These are phyloP conservation scores for Rhinocladiella similis DNA, from an alignment of 2,329 filamentous ascomycete genomes.

Conservation along the genomic window DNA sequence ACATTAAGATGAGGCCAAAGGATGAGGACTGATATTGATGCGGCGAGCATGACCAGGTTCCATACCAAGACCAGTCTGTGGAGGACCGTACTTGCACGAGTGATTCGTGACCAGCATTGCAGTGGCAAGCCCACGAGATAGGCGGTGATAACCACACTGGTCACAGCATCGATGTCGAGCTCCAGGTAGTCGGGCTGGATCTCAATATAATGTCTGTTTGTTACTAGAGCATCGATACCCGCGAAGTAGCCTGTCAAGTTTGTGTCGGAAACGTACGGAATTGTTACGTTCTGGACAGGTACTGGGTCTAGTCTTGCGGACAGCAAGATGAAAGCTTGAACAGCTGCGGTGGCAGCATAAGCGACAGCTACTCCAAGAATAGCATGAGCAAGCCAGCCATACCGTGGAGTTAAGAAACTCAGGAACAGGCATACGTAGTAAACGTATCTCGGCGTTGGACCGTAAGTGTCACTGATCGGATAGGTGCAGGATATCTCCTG, in stretches of 20 bases:
- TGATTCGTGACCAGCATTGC: slow-evolving; percentile 36
- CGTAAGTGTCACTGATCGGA: slow-evolving; percentile 37
- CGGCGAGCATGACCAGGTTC: slow-evolving; percentile 36
- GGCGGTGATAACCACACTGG: slow-evolving; percentile 37
- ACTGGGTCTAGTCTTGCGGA: slow-evolving; percentile 19
- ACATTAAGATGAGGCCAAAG: slow-evolving; percentile 27
- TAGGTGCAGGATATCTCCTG: slow-evolving; percentile 35
- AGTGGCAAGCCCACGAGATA: slow-evolving; percentile 38
- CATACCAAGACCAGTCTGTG: slow-evolving; percentile 34
- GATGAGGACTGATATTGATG: slow-evolving; percentile 33
- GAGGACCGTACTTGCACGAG: slow-evolving; percentile 32
- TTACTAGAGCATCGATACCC: slow-evolving; percentile 30
- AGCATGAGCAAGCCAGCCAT: slow-evolving; percentile 35
- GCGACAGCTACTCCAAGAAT: slow-evolving; percentile 36
- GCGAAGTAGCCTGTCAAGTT: neutral
- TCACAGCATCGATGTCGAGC: slow-evolving; percentile 35
- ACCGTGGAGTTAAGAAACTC: slow-evolving; percentile 34
- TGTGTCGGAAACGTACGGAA: slow-evolving; percentile 25
- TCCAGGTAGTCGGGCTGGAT: slow-evolving; percentile 35
- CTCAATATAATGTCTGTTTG: slow-evolving; percentile 20
- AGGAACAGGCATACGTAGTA: slow-evolving; percentile 35
- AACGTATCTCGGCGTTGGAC: slow-evolving; percentile 36
- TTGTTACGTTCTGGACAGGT: slow-evolving; percentile 25
- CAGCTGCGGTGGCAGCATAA: slow-evolving; percentile 36
- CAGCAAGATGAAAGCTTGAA: slow-evolving; percentile 36